phyloP scores from a whole-genome alignment of 805 yeast species.

The Schizosaccharomyces octosporus region DNA sequence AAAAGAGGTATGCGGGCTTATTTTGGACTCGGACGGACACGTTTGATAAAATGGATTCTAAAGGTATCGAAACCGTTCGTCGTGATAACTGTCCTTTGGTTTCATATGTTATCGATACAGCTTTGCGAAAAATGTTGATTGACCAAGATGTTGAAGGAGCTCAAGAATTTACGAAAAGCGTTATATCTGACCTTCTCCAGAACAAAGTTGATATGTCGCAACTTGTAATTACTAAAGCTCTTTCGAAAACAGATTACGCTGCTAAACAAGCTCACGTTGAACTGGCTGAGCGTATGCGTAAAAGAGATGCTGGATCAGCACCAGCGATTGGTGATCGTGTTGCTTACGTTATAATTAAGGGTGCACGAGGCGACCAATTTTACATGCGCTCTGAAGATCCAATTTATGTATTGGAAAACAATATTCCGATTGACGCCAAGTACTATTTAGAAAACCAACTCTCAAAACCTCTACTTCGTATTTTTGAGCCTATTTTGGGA shows the following conservation, averaged over 20 bases:
- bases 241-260: conserved; percentile 72
- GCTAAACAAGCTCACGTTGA: conserved; percentile 96
- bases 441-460: conserved; percentile 83
- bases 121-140: conserved; percentile 59
- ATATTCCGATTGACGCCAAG: conserved; percentile 79
- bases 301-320: conserved; percentile 92
- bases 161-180: conserved; percentile 55
- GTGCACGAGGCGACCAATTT: conserved; percentile 57
- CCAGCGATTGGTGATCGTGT: conserved; percentile 95
- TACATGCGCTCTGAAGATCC: conserved; percentile 97
- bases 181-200: conserved; percentile 73
- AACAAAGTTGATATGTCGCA: conserved; percentile 82
- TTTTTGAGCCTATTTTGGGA: conserved; percentile 86
- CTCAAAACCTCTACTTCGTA: conserved; percentile 75
- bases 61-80: conserved; percentile 94
- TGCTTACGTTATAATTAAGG: conserved; percentile 75
- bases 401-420: conserved; percentile 69
- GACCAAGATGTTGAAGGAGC: conserved; percentile 74
- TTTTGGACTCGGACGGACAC: conserved; percentile 88
- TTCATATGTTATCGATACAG: conserved; percentile 80
- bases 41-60: conserved; percentile 90
- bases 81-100: conserved; percentile 92
- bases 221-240: conserved; percentile 76
- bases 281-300: conserved; percentile 81
- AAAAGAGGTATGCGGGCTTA: conserved; percentile 89